These are phyloP conservation scores for Eimeria brunetti DNA, from an alignment of 169 alveolate genomes.

Conservation along the genomic window DNA sequence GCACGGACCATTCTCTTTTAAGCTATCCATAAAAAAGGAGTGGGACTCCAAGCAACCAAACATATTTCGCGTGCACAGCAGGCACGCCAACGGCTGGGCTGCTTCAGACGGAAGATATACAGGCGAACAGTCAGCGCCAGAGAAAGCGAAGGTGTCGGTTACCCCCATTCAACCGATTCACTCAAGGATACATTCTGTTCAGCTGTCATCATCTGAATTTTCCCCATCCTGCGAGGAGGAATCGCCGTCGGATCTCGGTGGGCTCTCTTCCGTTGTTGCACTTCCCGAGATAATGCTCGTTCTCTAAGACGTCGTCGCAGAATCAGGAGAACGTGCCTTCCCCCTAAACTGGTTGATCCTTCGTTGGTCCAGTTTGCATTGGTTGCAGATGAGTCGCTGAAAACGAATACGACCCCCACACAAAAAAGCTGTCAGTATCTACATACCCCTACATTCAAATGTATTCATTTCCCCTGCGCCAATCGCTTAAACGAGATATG, in stretches of 20 bases:
- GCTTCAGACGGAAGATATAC: not conserved
- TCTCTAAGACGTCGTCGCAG: no score
- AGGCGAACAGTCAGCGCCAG: not conserved
- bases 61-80: not conserved
- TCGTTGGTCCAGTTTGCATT: not conserved
- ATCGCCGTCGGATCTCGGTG: not conserved
- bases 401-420: not conserved
- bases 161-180: not conserved
- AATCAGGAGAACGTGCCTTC: no score
- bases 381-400: not conserved
- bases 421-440: not conserved
- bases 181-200: not conserved
- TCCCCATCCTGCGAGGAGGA: no score
- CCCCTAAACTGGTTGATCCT: not conserved
- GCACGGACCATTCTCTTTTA: not conserved
- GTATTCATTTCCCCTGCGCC: not conserved
- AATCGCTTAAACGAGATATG: not conserved
- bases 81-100: constrained; percentile 1
- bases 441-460: not conserved
- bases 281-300: not conserved
- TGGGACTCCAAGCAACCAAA: not conserved
- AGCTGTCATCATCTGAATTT: not conserved
- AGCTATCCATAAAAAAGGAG: not conserved
- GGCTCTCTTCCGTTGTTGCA: not conserved
- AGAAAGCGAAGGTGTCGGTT: not conserved